A percentile compares a stretch with the other conserved stretches of the same genome.
Evolutionary conservation across 2,329 filamentous ascomycete genomes (phyloP).

Genomic region (Ophiocordyceps robertsii): DNA sequence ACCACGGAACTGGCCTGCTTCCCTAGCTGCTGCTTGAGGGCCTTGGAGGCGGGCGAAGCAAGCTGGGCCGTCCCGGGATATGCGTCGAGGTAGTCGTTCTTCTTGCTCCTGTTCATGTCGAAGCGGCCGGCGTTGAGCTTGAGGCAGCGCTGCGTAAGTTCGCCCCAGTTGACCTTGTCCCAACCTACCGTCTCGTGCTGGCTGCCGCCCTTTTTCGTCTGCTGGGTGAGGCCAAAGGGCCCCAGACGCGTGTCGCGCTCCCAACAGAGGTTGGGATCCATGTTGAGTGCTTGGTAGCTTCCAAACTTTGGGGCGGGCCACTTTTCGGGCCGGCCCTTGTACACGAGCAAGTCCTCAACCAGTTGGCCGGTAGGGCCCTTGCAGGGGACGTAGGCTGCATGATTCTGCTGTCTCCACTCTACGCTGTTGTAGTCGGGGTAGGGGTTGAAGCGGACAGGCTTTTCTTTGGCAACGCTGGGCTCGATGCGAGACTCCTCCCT

Average conservation of each 20-base stretch:
- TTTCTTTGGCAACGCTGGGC: constrained; percentile 27
- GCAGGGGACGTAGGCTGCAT: constrained; percentile 50
- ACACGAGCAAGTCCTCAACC: constrained; percentile 49
- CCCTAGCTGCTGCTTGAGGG: not conserved
- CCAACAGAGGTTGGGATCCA: constrained; percentile 52
- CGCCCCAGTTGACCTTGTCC: constrained; percentile 56
- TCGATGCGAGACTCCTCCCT: constrained; percentile 18
- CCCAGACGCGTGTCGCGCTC: constrained; percentile 58
- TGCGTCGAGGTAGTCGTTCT: constrained; percentile 29
- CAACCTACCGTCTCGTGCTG: constrained; percentile 35
- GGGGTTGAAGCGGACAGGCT: constrained; percentile 50
- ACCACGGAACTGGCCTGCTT: not conserved
- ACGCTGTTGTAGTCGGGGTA: constrained; percentile 58
- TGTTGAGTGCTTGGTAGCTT: constrained; percentile 43
- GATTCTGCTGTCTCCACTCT: constrained; percentile 41
- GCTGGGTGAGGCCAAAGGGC: constrained; percentile 44
- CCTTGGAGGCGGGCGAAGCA: constrained; percentile 5
- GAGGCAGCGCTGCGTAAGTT: constrained; percentile 53
- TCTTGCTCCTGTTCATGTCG: constrained; percentile 23
- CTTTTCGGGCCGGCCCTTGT: constrained; percentile 42
- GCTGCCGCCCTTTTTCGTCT: constrained; percentile 29
- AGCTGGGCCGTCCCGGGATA: constrained; percentile 22
- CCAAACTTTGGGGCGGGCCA: constrained; percentile 52
- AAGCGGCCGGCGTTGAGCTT: constrained; percentile 54
- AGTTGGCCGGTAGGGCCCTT: constrained; percentile 47